A percentile compares a stretch with the other conserved stretches of the same genome.
These are phyloP conservation scores for Russula ochroleuca DNA, from an alignment of 768 basidiomycete genomes.

Conservation along the genomic window DNA sequence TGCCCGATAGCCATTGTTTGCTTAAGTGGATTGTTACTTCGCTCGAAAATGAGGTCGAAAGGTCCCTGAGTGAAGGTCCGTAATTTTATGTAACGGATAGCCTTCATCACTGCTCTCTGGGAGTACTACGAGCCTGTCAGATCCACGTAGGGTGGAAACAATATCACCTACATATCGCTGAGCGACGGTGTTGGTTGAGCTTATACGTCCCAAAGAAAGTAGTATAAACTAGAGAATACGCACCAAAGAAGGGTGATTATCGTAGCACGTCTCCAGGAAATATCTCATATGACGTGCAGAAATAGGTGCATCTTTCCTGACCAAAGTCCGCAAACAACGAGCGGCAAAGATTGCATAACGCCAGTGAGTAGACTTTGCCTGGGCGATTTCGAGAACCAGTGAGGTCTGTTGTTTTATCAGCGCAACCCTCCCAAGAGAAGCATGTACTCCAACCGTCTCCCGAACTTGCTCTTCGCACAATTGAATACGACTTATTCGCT, in stretches of 20 bases:
- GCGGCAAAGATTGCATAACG: slow-evolving; percentile 69
- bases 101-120: slow-evolving; percentile 73
- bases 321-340: slow-evolving; percentile 60
- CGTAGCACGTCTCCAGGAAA: slow-evolving; percentile 55
- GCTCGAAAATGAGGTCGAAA: slow-evolving; percentile 56
- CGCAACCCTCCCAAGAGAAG: slow-evolving; percentile 6
- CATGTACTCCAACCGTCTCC: slow-evolving; percentile 40
- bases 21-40: slow-evolving; percentile 65
- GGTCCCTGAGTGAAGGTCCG: slow-evolving; percentile 59
- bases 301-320: slow-evolving; percentile 59
- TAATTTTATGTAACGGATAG: slow-evolving; percentile 73
- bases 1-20: slow-evolving; percentile 43
- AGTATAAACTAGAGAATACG: slow-evolving; percentile 31
- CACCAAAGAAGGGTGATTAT: slow-evolving; percentile 65
- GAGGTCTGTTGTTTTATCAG: slow-evolving; percentile 35
- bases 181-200: slow-evolving; percentile 12
- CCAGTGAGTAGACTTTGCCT: slow-evolving; percentile 68
- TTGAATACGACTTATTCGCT: slow-evolving; percentile 44
- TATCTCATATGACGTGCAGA: slow-evolving; percentile 47
- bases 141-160: background rate
- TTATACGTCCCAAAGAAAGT: slow-evolving; percentile 5
- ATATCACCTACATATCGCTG: slow-evolving; percentile 54
- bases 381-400: slow-evolving; percentile 52
- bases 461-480: slow-evolving; percentile 42
- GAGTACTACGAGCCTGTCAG: slow-evolving; percentile 46